Percentiles rank a stretch among this genome's conserved stretches.
Evolutionary conservation across 139 green algal genomes (phyloP).

Genomic region (Volvox reticuliferus): DNA sequence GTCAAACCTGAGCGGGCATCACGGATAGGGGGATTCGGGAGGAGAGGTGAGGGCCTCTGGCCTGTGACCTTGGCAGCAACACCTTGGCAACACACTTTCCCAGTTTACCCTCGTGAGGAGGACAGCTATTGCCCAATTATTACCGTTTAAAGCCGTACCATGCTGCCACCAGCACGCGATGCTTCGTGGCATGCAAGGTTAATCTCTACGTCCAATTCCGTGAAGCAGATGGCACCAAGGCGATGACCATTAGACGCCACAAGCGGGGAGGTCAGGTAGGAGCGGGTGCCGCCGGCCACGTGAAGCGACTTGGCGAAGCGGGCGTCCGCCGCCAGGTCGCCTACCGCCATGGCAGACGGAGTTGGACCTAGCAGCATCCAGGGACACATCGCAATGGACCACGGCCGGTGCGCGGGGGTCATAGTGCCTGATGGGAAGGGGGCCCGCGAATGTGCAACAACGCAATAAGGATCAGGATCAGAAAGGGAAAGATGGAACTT

Average conservation of each 20-base stretch:
- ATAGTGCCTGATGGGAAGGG: not conserved
- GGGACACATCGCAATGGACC: conserved; percentile 48
- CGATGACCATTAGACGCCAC: conserved; percentile 71
- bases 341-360: conserved; percentile 70
- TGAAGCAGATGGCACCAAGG: conserved; percentile 77
- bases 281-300: conserved; percentile 61
- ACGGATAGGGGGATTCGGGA: no score
- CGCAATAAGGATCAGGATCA: not conserved
- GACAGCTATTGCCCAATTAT: not conserved
- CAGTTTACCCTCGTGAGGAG: not conserved
- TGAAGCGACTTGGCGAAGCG: conserved; percentile 74
- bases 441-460: not conserved
- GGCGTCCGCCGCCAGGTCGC: conserved; percentile 67
- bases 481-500: no score
- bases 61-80: not conserved
- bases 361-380: conserved; percentile 38
- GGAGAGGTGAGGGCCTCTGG: not conserved
- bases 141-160: not conserved
- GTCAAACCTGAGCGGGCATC: conserved; percentile 26
- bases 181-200: no score
- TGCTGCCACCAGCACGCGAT: no score
- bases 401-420: conserved; percentile 6
- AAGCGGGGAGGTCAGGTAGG: conserved; percentile 83
- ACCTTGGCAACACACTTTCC: not conserved
- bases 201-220: conserved; percentile 62